Percentiles rank a stretch among this genome's conserved stretches.
These are phyloP conservation scores for Akanthomyces dipterigenus DNA, from an alignment of 2,329 filamentous ascomycete species.

Conservation along the genomic window DNA sequence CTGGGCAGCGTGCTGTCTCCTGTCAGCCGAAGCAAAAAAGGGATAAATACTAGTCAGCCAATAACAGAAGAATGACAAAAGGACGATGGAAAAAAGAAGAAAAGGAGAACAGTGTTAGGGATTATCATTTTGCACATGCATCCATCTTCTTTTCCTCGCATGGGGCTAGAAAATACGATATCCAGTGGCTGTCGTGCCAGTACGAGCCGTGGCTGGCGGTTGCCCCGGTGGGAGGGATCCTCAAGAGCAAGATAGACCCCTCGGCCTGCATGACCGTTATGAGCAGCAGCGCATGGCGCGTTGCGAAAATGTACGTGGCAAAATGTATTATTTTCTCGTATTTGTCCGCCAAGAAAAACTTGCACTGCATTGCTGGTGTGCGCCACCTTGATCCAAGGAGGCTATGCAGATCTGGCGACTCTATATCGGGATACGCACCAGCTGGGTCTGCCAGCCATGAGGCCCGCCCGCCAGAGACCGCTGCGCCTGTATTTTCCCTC, in stretches of 20 bases:
- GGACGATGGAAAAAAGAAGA: too few relatives aligned
- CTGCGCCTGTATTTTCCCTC: not conserved
- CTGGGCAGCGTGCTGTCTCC: not conserved
- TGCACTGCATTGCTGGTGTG: not conserved
- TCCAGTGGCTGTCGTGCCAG: too few relatives aligned
- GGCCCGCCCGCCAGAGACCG: not conserved
- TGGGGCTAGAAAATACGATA: too few relatives aligned
- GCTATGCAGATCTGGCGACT: constrained; percentile 9
- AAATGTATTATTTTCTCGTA: constrained; percentile 4
- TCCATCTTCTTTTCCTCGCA: too few relatives aligned
- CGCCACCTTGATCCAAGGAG: not conserved
- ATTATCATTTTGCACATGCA: too few relatives aligned
- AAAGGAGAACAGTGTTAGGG: too few relatives aligned
- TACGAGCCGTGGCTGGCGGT: too few relatives aligned
- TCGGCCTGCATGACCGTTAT: not conserved
- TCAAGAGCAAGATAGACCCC: not conserved
- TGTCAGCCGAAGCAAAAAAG: not conserved
- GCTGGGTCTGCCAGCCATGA: not conserved
- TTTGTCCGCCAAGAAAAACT: not conserved
- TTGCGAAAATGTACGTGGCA: not conserved
- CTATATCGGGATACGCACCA: constrained; percentile 11
- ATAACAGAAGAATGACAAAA: too few relatives aligned
- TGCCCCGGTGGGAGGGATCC: not conserved
- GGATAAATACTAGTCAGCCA: too few relatives aligned
- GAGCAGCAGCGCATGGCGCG: not conserved